Conservation (phyloP, 2,329 filamentous ascomycete species). For the Phaeosphaeriaceae sp. region DNA sequence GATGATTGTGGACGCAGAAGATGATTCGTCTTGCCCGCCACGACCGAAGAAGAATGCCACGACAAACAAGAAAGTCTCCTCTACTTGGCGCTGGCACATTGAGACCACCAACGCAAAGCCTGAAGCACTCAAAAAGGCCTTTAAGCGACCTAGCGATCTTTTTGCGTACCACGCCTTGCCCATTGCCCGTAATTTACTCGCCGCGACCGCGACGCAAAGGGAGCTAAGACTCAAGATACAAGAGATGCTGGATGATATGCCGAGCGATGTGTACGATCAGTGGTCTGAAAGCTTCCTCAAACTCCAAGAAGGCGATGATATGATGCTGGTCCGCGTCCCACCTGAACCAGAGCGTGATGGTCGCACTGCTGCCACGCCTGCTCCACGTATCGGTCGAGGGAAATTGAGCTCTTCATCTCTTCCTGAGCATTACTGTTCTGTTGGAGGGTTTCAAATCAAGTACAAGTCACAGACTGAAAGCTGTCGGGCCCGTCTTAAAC, state of each 20-base stretch:
- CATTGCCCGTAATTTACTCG: constrained; percentile 15
- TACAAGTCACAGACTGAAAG: too few species aligned
- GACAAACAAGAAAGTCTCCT: constrained; percentile 21
- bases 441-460: too few species aligned
- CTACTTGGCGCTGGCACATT: constrained; percentile 30
- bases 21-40: not conserved
- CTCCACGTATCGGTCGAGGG: constrained; percentile 5
- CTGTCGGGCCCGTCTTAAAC: too few species aligned
- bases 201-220: constrained; percentile 11
- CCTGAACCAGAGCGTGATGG: not conserved
- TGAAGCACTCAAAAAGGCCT: constrained; percentile 9
- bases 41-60: not conserved
- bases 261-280: constrained; percentile 9
- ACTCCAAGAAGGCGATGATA: constrained; percentile 24
- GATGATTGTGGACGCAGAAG: not conserved
- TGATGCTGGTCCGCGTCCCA: constrained; percentile 22
- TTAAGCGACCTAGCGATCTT: constrained; percentile 24
- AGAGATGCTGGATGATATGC: constrained; percentile 10
- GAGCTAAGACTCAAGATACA: constrained; percentile 21
- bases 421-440: too few species aligned
- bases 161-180: constrained; percentile 37
- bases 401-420: too few species aligned
- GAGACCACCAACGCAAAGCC: constrained; percentile 3
- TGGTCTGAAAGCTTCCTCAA: constrained; percentile 27
- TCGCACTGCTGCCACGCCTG: constrained; percentile 7